Conservation (phyloP, 768 basidiomycete species). For the Kwoniella shandongensis region DNA sequence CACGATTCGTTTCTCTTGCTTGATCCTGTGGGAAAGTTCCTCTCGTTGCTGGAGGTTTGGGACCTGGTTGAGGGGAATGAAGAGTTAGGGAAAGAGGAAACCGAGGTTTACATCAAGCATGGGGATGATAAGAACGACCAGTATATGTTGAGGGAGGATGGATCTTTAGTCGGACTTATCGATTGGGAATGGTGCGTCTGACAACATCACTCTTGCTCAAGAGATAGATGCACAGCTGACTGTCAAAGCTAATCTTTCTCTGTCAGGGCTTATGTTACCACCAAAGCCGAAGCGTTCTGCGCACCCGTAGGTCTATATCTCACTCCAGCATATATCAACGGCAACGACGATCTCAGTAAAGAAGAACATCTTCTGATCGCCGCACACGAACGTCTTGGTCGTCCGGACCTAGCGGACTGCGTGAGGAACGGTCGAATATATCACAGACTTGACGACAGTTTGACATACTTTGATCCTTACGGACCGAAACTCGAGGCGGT, state of each 20-base stretch:
- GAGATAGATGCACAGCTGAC: background rate
- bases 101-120: slow-evolving; percentile 29
- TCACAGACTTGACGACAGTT: background rate
- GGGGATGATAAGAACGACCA: slow-evolving; percentile 43
- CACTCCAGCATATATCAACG: background rate
- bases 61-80: slow-evolving; percentile 1
- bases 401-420: slow-evolving; percentile 17
- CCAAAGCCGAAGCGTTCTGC: slow-evolving; percentile 15
- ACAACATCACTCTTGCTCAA: background rate
- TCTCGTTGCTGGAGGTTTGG: slow-evolving; percentile 2
- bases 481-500: background rate
- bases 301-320: background rate
- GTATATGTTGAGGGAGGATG: slow-evolving; percentile 35
- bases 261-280: slow-evolving; percentile 20
- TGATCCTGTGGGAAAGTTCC: background rate
- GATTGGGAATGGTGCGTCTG: slow-evolving; percentile 48
- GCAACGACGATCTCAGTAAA: background rate
- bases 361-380: slow-evolving; percentile 8
- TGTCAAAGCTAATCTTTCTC: no score
- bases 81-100: slow-evolving; percentile 4
- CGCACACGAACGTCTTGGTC: slow-evolving; percentile 2
- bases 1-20: background rate
- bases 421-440: slow-evolving; percentile 16
- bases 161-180: slow-evolving; percentile 36
- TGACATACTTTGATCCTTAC: background rate